Conservation (phyloP, 1,284 basidiomycete genomes). For the Pascua guehoae region DNA sequence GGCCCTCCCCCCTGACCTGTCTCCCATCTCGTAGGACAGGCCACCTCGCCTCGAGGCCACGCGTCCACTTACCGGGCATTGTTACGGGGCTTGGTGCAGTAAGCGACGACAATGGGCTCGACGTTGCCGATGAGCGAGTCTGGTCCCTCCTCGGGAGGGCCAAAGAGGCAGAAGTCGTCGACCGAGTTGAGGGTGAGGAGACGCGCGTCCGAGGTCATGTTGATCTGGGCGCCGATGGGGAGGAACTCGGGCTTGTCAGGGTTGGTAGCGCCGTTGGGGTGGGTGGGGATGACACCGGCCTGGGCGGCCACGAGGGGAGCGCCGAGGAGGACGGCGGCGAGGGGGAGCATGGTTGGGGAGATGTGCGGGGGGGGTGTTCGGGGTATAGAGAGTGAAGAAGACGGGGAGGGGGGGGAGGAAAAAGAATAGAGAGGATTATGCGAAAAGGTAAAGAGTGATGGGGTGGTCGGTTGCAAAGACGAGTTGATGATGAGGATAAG, state of each 20-base stretch:
- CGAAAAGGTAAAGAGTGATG: background rate
- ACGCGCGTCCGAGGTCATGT: constrained; percentile 45
- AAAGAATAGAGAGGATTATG: background rate
- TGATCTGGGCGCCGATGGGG: constrained; percentile 40
- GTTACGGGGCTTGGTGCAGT: constrained; percentile 43
- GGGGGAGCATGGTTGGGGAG: constrained; percentile 10
- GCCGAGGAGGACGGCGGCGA: constrained; percentile 13
- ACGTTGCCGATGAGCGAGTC: constrained; percentile 43
- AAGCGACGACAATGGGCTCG: constrained; percentile 44
- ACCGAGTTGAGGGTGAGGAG: constrained; percentile 45
- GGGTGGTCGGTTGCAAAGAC: too few species aligned
- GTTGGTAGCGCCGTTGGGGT: constrained; percentile 48
- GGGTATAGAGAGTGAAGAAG: background rate
- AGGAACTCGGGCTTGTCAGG: constrained; percentile 37
- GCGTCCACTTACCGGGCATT: constrained; percentile 26
- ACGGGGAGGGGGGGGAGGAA: background rate
- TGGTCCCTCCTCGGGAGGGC: constrained; percentile 36
- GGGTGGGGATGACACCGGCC: constrained; percentile 34
- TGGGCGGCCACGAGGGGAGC: background rate
- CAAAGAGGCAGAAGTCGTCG: constrained; percentile 49
- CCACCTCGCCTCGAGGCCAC: too few species aligned
- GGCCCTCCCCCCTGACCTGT: too few species aligned
- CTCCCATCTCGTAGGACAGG: too few species aligned
- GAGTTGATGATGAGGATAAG: too few species aligned
- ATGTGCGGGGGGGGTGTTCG: background rate